These are phyloP conservation scores for Irineochytrium annulatum DNA, from an alignment of 192 early-diverging fungal genomes.

Conservation along the genomic window DNA sequence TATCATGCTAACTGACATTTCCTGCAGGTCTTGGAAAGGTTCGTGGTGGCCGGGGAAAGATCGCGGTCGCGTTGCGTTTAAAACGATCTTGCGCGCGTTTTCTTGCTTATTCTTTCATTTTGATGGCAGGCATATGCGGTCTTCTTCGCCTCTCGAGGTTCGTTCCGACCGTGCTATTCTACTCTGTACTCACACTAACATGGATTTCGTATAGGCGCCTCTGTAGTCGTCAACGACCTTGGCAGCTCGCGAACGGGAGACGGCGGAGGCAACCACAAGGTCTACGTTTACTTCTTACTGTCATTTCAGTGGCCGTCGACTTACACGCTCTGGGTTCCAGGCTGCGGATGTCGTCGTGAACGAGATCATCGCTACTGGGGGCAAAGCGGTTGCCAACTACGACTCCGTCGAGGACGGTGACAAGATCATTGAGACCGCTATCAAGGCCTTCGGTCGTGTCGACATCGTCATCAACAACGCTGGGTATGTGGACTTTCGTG, in stretches of 20 bases:
- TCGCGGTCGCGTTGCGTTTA: no score
- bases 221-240: conserved; percentile 96
- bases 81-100: conserved; percentile 80
- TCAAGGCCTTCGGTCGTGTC: conserved; percentile 90
- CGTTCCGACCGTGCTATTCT: neutral
- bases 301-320: conserved; percentile 66
- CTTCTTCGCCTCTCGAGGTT: conserved; percentile 76
- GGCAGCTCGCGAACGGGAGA: conserved; percentile 76
- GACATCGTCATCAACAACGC: conserved; percentile 99
- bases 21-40: conserved; percentile 81
- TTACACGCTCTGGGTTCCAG: conserved; percentile 84
- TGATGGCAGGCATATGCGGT: conserved; percentile 91
- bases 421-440: conserved; percentile 95
- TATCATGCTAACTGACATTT: no score
- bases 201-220: conserved; percentile 61
- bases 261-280: conserved; percentile 57
- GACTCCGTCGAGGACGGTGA: conserved; percentile 96
- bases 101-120: conserved; percentile 77
- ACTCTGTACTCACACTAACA: neutral
- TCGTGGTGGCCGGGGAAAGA: no score
- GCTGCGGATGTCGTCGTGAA: conserved; percentile 93
- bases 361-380: conserved; percentile 84
- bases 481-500: no score
- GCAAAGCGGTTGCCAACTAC: conserved; percentile 93
- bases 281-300: conserved; percentile 3